A percentile compares a stretch with the other conserved stretches of the same genome.
These are phyloP conservation scores for Cyclostephanos invisitatus DNA, from an alignment of 108 stramenopile species.

Conservation along the genomic window DNA sequence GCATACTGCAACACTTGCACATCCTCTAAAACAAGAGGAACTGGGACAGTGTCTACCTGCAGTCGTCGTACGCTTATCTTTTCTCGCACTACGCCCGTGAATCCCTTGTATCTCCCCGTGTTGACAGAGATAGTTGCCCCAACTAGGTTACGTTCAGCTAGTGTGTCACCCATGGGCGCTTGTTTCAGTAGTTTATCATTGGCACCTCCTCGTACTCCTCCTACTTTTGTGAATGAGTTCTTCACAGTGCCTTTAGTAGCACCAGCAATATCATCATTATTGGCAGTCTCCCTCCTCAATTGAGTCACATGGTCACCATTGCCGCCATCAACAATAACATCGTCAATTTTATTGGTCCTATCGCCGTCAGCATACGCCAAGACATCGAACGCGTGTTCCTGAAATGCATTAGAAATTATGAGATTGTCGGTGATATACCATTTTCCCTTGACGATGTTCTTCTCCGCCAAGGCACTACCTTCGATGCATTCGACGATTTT, in stretches of 20 bases:
- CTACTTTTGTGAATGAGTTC: not conserved
- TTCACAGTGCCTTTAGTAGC: not conserved
- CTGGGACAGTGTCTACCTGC: slow-evolving; percentile 6
- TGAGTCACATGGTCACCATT: not conserved
- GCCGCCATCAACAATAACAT: slow-evolving; percentile 3
- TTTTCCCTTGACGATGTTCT: slow-evolving; percentile 9
- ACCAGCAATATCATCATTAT: not conserved
- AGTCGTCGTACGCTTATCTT: not conserved
- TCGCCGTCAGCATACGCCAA: slow-evolving; percentile 8
- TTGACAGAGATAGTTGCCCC: slow-evolving; percentile 14
- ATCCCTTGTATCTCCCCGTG: not conserved
- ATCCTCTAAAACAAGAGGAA: slow-evolving; percentile 6
- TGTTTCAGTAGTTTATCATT: not conserved
- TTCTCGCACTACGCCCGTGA: slow-evolving; percentile 12
- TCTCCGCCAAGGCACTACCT: not conserved
- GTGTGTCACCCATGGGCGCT: not conserved
- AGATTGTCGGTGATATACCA: slow-evolving; percentile 21
- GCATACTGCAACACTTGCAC: slow-evolving; percentile 7
- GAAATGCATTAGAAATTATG: slow-evolving; percentile 7
- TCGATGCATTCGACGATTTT: slow-evolving; percentile 1
- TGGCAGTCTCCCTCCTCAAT: not conserved
- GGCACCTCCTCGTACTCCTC: not conserved
- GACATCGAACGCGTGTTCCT: slow-evolving; percentile 6
- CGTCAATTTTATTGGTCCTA: not conserved
- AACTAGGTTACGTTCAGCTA: not conserved